A percentile compares a stretch with the other conserved stretches of the same genome.
phyloP scores from a whole-genome alignment of 805 yeast species.

The Jamesozyma hellenica region DNA sequence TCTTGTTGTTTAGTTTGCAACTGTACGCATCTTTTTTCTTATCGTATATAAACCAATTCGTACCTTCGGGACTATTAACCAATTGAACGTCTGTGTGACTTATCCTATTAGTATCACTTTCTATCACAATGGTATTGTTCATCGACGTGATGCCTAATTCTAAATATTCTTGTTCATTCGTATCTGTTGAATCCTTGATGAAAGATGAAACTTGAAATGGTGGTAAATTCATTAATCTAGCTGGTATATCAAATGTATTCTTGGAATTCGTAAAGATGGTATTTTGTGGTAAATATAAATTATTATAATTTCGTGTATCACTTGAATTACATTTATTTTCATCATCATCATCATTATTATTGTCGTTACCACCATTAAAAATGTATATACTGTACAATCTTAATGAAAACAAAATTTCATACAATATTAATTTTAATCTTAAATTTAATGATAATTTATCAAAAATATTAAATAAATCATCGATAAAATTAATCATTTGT shows the following conservation, averaged over 20 bases:
- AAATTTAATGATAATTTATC: constrained; percentile 21
- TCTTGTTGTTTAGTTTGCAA: constrained; percentile 14
- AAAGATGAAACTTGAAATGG: constrained; percentile 29
- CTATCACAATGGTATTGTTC: constrained; percentile 1
- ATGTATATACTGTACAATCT: constrained; percentile 22
- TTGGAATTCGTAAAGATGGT: too few species aligned
- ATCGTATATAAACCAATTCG: constrained; percentile 20
- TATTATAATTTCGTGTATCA: background rate
- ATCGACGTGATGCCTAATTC: constrained; percentile 6
- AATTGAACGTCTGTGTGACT: too few species aligned
- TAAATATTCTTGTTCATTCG: background rate
- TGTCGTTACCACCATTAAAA: constrained; percentile 7
- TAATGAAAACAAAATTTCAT: constrained; percentile 24
- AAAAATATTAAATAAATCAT: constrained; percentile 15
- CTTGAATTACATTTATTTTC: too few species aligned
- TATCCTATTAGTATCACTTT: background rate
- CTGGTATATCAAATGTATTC: constrained; percentile 14
- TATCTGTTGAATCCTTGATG: constrained; percentile 3
- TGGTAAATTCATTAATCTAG: constrained; percentile 18
- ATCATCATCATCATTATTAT: background rate
- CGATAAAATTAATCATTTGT: constrained; percentile 8
- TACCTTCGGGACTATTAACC: background rate
- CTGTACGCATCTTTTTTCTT: constrained; percentile 11
- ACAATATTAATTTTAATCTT: constrained; percentile 23
- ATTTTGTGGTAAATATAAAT: background rate